Conservation (phyloP, 1,139 yeast genomes). For the Kurtzmaniella natalensis region DNA sequence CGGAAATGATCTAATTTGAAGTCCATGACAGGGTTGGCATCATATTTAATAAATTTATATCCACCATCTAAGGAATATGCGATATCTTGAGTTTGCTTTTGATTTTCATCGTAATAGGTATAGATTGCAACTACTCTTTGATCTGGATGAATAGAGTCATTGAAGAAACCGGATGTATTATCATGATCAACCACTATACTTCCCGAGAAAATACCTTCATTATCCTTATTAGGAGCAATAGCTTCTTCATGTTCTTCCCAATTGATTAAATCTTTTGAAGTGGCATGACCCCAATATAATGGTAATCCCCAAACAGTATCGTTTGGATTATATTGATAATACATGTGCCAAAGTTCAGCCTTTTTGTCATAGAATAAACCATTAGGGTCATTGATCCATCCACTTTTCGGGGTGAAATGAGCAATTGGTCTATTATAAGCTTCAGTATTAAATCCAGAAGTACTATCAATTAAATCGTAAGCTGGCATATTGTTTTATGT, state of each 20-base stretch:
- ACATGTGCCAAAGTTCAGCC: constrained; percentile 17
- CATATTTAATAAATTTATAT: constrained; percentile 21
- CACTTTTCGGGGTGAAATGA: constrained; percentile 4
- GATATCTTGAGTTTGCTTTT: constrained; percentile 24
- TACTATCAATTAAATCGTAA: too few species aligned
- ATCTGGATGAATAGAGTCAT: constrained; percentile 17
- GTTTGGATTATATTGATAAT: constrained; percentile 30
- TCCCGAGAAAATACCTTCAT: constrained; percentile 29
- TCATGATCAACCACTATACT: constrained; percentile 27
- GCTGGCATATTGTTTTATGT: too few species aligned
- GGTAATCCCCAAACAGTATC: constrained; percentile 21
- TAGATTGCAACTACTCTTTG: constrained; percentile 31
- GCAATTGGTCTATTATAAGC: constrained; percentile 3
- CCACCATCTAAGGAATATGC: constrained; percentile 35
- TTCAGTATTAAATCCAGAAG: too few species aligned
- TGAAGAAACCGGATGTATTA: constrained; percentile 31
- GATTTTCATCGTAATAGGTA: too few species aligned
- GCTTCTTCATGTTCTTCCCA: constrained; percentile 29
- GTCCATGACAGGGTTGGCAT: constrained; percentile 27
- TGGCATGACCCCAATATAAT: constrained; percentile 32
- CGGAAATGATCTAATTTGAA: constrained; percentile 25
- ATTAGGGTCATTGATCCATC: constrained; percentile 12
- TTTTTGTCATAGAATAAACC: constrained; percentile 10
- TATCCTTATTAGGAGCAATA: constrained; percentile 17
- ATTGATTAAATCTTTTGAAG: constrained; percentile 22